Evolutionary conservation across 257 asterid genomes (phyloP).

Genomic region (Avicennia marina): DNA sequence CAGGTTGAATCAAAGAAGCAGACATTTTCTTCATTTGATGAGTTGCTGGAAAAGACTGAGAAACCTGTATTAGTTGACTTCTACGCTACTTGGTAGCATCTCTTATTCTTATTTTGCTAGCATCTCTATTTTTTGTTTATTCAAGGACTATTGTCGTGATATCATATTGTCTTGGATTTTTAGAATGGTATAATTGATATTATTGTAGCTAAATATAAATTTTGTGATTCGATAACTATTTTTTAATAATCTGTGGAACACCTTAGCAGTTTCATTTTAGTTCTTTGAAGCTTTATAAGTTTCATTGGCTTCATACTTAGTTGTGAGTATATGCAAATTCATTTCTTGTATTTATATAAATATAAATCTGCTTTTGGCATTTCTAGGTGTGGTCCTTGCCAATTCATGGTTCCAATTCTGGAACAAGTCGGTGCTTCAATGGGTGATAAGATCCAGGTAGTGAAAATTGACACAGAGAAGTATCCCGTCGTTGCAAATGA

Average conservation of each 20-base stretch:
- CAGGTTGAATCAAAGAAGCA: constrained; percentile 92
- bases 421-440: constrained; percentile 59
- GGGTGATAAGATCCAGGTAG: constrained; percentile 75
- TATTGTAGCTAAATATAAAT: too few species aligned
- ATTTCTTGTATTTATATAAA: not conserved
- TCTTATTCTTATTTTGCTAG: constrained; percentile 2
- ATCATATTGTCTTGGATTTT: constrained; percentile 1
- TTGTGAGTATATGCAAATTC: not conserved
- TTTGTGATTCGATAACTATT: too few species aligned
- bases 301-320: not conserved
- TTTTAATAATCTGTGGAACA: not conserved
- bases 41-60: constrained; percentile 65
- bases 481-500: constrained; percentile 72
- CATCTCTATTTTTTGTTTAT: not conserved
- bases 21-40: constrained; percentile 72
- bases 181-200: too few species aligned
- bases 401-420: constrained; percentile 86
- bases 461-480: constrained; percentile 91
- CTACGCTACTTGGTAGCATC: constrained; percentile 86
- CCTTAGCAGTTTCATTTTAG: not conserved
- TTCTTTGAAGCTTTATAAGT: constrained; percentile 5
- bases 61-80: constrained; percentile 91
- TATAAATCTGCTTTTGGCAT: constrained; percentile 1
- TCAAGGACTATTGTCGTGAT: constrained; percentile 5
- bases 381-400: constrained; percentile 99